Conservation (phyloP, 2,329 filamentous ascomycete species). For the Talaromyces sp. region DNA sequence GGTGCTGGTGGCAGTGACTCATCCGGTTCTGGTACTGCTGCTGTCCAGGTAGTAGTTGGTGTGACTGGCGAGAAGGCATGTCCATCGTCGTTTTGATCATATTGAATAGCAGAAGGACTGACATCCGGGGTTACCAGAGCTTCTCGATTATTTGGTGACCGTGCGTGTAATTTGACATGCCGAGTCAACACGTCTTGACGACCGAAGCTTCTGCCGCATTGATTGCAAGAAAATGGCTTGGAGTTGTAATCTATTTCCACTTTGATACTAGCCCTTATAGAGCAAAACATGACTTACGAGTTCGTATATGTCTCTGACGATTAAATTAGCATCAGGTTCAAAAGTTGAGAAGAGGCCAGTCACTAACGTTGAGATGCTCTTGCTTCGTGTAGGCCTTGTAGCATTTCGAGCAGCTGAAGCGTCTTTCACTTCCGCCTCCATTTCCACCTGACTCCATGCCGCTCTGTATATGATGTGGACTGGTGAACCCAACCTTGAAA, state of each 20-base stretch:
- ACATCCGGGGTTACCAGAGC: background rate
- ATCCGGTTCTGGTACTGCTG: background rate
- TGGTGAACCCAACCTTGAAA: background rate
- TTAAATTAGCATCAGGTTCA: background rate
- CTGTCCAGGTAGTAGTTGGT: background rate
- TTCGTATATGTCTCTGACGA: background rate
- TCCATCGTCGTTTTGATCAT: background rate
- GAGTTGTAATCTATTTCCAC: slow-evolving; percentile 20
- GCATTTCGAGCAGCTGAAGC: slow-evolving; percentile 21
- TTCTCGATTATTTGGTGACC: background rate
- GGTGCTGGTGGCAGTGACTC: background rate
- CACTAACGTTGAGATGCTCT: slow-evolving; percentile 22
- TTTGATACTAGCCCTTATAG: background rate
- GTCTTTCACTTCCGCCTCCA: slow-evolving; percentile 7
- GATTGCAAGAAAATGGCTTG: slow-evolving; percentile 22
- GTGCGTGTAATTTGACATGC: slow-evolving; percentile 22
- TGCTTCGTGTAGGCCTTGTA: slow-evolving; percentile 22
- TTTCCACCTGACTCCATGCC: background rate
- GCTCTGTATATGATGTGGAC: background rate
- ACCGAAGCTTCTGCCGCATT: slow-evolving; percentile 23
- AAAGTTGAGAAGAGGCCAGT: background rate
- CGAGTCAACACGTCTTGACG: slow-evolving; percentile 24
- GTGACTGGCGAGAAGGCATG: background rate
- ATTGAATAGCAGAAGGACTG: background rate
- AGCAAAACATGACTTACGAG: background rate